phyloP scores from a whole-genome alignment of 2,329 filamentous ascomycete genomes.

The Fusarium cyanostomum region DNA sequence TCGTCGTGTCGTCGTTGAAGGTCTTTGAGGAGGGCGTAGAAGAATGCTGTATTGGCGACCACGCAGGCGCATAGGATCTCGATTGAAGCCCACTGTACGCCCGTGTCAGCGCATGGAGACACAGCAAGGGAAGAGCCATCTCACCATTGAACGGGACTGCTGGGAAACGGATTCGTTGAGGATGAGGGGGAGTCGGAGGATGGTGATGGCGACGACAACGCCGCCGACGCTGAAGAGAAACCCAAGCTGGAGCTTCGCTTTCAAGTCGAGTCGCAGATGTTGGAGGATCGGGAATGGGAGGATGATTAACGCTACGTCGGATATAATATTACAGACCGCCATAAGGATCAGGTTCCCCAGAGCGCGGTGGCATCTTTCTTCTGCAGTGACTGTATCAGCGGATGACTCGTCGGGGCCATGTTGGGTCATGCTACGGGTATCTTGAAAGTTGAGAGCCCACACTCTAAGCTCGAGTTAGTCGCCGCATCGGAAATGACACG shows the following conservation, averaged over 20 bases:
- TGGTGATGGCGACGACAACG: constrained; percentile 43
- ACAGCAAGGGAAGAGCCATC: background rate
- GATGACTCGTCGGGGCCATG: background rate
- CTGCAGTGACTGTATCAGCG: constrained; percentile 8
- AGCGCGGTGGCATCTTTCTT: constrained; percentile 37
- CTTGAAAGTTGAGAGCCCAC: constrained; percentile 26
- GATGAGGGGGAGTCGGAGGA: constrained; percentile 45
- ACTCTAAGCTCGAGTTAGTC: constrained; percentile 19
- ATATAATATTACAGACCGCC: constrained; percentile 45
- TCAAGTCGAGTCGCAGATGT: constrained; percentile 29
- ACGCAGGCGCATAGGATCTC: constrained; percentile 47
- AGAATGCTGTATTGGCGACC: constrained; percentile 46
- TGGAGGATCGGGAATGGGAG: constrained; percentile 46
- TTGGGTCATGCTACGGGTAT: constrained; percentile 9
- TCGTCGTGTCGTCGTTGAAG: constrained; percentile 41
- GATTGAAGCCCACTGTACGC: constrained; percentile 44
- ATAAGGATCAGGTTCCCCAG: constrained; percentile 44
- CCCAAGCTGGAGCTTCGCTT: constrained; percentile 33
- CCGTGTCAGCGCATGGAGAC: background rate
- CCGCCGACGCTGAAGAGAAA: constrained; percentile 43
- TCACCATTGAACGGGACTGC: constrained; percentile 44
- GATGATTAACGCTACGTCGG: constrained; percentile 44
- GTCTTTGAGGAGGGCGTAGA: constrained; percentile 43
- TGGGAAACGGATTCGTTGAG: constrained; percentile 44
- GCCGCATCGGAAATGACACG: rapidly evolving